Evolutionary conservation across 148 eudicot genomes (phyloP).

Genomic region (Spergularia bocconei): DNA sequence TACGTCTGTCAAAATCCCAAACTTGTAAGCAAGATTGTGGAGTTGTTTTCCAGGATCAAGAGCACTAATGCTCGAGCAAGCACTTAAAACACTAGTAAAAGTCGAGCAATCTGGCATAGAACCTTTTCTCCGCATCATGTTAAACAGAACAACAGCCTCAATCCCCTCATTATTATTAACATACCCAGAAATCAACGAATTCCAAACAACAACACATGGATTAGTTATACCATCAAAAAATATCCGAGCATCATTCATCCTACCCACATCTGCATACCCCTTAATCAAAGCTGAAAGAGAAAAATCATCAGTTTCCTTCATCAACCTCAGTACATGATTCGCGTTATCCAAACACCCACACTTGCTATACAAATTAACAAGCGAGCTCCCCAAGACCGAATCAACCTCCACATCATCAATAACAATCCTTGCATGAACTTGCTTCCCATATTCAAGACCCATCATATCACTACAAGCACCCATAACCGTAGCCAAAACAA

Average conservation of each 20-base stretch:
- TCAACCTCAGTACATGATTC: conserved; percentile 30
- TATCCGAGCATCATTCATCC: conserved; percentile 65
- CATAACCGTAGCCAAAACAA: conserved; percentile 61
- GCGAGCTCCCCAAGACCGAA: conserved; percentile 68
- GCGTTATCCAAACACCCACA: conserved; percentile 69
- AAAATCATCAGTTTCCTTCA: conserved; percentile 57
- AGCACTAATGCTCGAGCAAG: conserved; percentile 47
- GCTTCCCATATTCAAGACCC: conserved; percentile 64
- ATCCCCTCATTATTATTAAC: conserved; percentile 37
- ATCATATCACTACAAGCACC: conserved; percentile 72
- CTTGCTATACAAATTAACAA: conserved; percentile 80
- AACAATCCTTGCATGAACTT: conserved; percentile 64
- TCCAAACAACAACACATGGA: conserved; percentile 68
- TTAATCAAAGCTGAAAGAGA: conserved; percentile 85
- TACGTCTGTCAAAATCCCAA: conserved; percentile 48
- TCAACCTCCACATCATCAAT: conserved; percentile 55
- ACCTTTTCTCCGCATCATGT: conserved; percentile 49
- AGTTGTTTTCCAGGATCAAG: conserved; percentile 53
- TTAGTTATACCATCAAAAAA: conserved; percentile 35
- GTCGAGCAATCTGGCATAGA: conserved; percentile 54
- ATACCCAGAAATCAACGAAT: conserved; percentile 79
- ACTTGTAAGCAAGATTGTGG: conserved; percentile 54
- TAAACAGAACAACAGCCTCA: conserved; percentile 51
- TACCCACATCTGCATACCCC: conserved; percentile 61
- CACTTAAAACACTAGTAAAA: conserved; percentile 55